Evolutionary conservation across 2,329 filamentous ascomycete genomes (phyloP).

Genomic region (Ascomycota sp.): DNA sequence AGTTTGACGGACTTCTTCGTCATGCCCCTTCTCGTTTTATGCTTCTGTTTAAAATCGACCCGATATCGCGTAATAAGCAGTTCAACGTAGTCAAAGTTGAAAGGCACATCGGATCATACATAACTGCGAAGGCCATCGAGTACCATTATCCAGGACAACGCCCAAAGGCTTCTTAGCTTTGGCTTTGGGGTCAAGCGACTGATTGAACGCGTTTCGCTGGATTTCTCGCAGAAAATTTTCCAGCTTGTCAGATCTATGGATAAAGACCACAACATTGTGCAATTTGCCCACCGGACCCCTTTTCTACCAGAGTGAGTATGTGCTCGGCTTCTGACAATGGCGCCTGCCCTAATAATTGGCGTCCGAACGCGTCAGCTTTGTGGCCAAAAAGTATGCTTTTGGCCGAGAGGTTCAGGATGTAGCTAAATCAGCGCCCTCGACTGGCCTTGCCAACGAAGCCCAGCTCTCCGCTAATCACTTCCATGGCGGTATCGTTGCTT

Average conservation of each 20-base stretch:
- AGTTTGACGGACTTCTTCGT: neutral
- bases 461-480: neutral
- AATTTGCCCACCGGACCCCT: no score
- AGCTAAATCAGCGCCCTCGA: neutral
- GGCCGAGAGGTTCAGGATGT: neutral
- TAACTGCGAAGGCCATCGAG: neutral
- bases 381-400: neutral
- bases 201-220: no score
- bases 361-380: neutral
- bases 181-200: no score
- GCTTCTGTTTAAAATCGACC: neutral
- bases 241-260: no score
- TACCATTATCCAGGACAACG: no score
- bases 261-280: no score
- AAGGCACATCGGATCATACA: neutral
- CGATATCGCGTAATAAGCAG: neutral
- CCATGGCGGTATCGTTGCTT: no score
- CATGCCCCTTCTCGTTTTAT: neutral
- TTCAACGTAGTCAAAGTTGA: neutral
- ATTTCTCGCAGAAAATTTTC: no score
- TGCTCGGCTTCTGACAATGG: neutral
- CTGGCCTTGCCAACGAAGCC: neutral
- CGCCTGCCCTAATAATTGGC: neutral
- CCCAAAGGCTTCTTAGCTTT: no score
- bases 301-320: neutral